Base-by-base conservation (phyloP, 176 grass and related monocot species). In the Alopecurus myosuroides region DNA sequence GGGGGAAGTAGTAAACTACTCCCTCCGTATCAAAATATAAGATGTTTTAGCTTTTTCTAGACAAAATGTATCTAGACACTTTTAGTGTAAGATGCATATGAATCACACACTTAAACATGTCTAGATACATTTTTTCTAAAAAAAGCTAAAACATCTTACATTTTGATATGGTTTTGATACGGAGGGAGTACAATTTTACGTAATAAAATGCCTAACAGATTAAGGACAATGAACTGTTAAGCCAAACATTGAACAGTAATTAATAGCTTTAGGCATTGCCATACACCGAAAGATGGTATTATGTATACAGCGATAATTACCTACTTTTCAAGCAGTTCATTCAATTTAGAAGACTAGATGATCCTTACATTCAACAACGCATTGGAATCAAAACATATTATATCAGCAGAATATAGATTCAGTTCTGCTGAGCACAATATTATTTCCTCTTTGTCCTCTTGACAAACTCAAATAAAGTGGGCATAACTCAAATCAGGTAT, bases 321-420 rank as follows among this genome's bases (percentile, higher is more conserved):
- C 20, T 72, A 83, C 19, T 23, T 88, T 36, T 44, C 67, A 76
- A 81, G 35, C 19, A 75, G 13, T 65, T 60, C 15, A 55, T 42
- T 82, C 22, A 30, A 86, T 83, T 62, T 78, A 77, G 34, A 31
- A 39, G 3, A 30, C 40, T 74, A 79, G 18, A 69, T 13, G 22
- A 77, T 83, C 39, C n/a, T 60, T 79, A 33, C 57, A 60, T 72
- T 80, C 57, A 84, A 75, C 56, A 66, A 41, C 56, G 9, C 63
- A 83, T 53, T 74, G 33, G 56, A 88, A 45, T 53, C 19, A 80
- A 78, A 58, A 15, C 29, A 45, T 80, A 65, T 35, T 10, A 44
- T 40, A 58, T 34, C 26, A 74, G 60, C 35, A 34, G 68, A 28
- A 18, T 57, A 48, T 30, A 22, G 18, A 81, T 87, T 57, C 49